A percentile compares a stretch with the other conserved stretches of the same genome.
Conservation (phyloP, 2,329 filamentous ascomycete species). For the Zasmidium cellare region DNA sequence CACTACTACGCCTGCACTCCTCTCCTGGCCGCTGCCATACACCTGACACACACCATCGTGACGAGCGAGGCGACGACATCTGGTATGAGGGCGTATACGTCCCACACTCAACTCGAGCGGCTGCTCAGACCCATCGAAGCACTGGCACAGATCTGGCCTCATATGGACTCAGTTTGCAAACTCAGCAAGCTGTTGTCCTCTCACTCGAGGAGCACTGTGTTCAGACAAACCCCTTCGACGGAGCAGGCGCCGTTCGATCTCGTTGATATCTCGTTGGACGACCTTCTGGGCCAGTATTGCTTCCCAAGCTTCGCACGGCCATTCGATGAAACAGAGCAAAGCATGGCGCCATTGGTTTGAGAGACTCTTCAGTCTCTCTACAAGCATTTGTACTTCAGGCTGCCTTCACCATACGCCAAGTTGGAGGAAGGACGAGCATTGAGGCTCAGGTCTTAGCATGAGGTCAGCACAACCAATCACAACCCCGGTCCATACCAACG, state of each 20-base stretch:
- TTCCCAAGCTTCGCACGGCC: not conserved
- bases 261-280: not conserved
- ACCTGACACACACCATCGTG: conserved; percentile 8
- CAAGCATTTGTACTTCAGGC: no score
- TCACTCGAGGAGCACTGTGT: not conserved
- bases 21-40: conserved; percentile 7
- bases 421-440: no score
- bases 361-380: no score
- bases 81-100: conserved; percentile 5
- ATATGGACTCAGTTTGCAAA: conserved; percentile 10
- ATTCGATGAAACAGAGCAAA: not conserved
- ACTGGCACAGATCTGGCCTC: conserved; percentile 11
- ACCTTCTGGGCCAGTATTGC: not conserved
- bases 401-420: no score
- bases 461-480: not conserved
- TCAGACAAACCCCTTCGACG: not conserved
- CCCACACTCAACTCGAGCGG: conserved; percentile 13
- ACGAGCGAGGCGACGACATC: not conserved
- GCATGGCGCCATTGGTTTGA: not conserved
- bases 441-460: not conserved
- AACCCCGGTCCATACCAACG: not conserved
- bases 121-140: conserved; percentile 7
- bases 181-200: not conserved
- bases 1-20: conserved; percentile 8
- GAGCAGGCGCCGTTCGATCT: not conserved